Percentiles rank a stretch among this genome's conserved stretches.
These are phyloP conservation scores for Colletotrichum chrysophilum DNA, from an alignment of 2,329 filamentous ascomycete genomes.

Conservation along the genomic window DNA sequence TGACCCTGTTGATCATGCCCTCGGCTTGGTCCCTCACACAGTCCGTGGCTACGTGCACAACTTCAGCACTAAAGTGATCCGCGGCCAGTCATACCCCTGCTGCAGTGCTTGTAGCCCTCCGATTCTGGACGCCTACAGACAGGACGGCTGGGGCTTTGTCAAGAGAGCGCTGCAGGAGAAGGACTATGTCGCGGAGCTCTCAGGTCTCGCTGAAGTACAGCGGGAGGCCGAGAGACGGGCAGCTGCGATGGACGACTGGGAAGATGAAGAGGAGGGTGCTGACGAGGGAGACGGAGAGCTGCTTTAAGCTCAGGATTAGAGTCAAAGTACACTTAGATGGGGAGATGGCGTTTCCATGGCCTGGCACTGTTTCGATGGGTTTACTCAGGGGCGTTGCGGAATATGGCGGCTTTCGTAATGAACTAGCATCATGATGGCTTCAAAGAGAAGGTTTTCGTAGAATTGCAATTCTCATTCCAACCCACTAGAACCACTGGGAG, in stretches of 20 bases:
- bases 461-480: not conserved
- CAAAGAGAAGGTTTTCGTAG: not conserved
- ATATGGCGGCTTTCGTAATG: not conserved
- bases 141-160: constrained; percentile 78
- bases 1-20: constrained; percentile 62
- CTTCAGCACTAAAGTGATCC: constrained; percentile 77
- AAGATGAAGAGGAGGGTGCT: constrained; percentile 53
- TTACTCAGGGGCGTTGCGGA: not conserved
- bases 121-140: constrained; percentile 71
- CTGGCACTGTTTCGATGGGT: not conserved
- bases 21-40: constrained; percentile 79
- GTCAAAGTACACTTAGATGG: not conserved
- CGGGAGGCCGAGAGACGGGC: constrained; percentile 57
- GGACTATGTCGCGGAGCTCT: constrained; percentile 80
- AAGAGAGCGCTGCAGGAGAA: constrained; percentile 75
- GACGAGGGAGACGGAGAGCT: constrained; percentile 60
- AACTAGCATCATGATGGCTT: not conserved
- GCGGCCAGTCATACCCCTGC: constrained; percentile 77
- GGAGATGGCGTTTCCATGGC: not conserved
- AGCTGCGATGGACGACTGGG: constrained; percentile 65
- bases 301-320: not conserved
- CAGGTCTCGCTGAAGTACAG: constrained; percentile 76
- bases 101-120: constrained; percentile 81
- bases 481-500: not conserved
- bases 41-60: constrained; percentile 78